Evolutionary conservation across 495 filamentous ascomycete genomes (phyloP), one percentile per base, ranked within the genome.

Genomic region (Hypoxylon subgilvum): DNA sequence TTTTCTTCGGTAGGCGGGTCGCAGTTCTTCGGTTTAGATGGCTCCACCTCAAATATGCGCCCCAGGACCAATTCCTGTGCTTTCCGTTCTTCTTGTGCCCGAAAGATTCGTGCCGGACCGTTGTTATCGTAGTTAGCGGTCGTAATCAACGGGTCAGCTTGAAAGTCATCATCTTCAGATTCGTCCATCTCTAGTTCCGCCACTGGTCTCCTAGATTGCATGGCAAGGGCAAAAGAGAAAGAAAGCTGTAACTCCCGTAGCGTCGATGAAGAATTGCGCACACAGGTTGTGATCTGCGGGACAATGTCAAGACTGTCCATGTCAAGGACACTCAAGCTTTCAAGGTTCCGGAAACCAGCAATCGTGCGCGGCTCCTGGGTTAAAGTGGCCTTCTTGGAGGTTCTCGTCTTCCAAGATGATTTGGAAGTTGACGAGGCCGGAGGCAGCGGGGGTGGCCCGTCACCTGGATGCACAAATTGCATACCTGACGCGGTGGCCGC

Each of bases 251-350:
- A 64, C 35, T 75, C 75, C 16, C 72, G 74, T 18, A 87, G 72
- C 1, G 78, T 77, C 5, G 75, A 71, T 0, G 77, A 75, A 9
- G 74, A 84, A 53, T 77, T 76, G 28, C 68, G 65, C 17, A 87
- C 68, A 50, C 82, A 86, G 2, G 68, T 40, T 22, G 78, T 73
- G 44, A 87, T 69, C 68, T 86, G 84, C 1, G 70, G 52, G 4
- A 85, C 55, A 27, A 82, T 74, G 16, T 85, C 83, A 7, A 84
- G 72, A 10, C 57, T 74, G 18, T 85, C 81, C 4, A 87, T 81
- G 44, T 85, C 82, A 39, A 86, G 69, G 1, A 86, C 73, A 8
- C 76, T 65, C 21, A 87, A 70, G 22, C 58, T 79, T 54, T 77
- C 78, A 13, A 87, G 74, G 32, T 76, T 71, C 32, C 70, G 78